A percentile compares a stretch with the other conserved stretches of the same genome.
Evolutionary conservation across 768 basidiomycete species (phyloP).

Genomic region (Daedaleopsis nitida): DNA sequence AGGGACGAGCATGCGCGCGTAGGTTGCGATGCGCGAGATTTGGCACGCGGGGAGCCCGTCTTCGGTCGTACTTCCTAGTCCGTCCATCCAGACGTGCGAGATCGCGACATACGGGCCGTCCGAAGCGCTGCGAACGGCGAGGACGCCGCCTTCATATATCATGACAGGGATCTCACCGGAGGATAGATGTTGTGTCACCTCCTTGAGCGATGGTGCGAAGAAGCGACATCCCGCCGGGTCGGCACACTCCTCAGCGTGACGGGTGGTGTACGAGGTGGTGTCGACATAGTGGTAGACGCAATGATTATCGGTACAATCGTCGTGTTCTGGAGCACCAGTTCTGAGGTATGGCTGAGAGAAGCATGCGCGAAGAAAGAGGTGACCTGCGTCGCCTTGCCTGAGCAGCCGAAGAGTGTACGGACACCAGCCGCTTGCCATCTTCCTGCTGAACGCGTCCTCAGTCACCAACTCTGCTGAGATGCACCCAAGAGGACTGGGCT

Average conservation of each 20-base stretch:
- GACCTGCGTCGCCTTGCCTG: background rate
- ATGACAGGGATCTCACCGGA: background rate
- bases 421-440: background rate
- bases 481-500: background rate
- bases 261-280: background rate
- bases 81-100: slow-evolving; percentile 15
- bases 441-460: background rate
- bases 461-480: background rate
- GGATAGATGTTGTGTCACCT: background rate
- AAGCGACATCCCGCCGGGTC: background rate
- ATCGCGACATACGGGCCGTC: slow-evolving; percentile 9
- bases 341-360: background rate
- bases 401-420: background rate
- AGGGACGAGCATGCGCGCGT: background rate
- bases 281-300: background rate
- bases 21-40: background rate
- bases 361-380: background rate
- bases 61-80: slow-evolving; percentile 12
- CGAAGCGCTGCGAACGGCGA: background rate
- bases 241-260: background rate
- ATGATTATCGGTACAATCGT: background rate
- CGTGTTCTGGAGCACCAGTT: background rate
- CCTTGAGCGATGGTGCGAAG: background rate
- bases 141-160: background rate
- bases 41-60: slow-evolving; percentile 10